Base-by-base conservation (phyloP, 2,329 filamentous ascomycete genomes). In the Ophiostoma quercus region DNA sequence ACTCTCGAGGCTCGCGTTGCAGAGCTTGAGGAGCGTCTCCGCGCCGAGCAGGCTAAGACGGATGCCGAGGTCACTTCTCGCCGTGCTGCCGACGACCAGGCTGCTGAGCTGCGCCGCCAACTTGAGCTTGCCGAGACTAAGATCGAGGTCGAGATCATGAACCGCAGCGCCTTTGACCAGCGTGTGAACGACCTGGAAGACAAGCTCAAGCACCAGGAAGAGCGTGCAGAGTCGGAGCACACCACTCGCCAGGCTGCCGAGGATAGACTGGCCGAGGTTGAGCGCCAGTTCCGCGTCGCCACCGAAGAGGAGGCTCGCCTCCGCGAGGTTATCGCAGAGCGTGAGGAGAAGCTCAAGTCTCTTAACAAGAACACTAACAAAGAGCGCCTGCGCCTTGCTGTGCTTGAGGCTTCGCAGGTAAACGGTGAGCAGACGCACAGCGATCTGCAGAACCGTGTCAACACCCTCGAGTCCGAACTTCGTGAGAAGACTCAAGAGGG, bases 221-320 rank as follows among this genome's bases (percentile, higher is more conserved):
- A 84, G 47, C 84, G 85, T 70, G 85, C 84, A 1, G 89, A 92
- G 72, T 80, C 86, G 68, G 90, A 94, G 74, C 80, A 89, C 71
- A 81, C 84, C 63, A 79, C 80, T 66, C 87, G 90, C 71, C 85
- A 90, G 69, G 83, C 87, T 43, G 88, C 89, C 0, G 90, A 94
- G 77, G 91, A 94, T 75, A 86, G 87, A 71, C 81, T 92, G 16
- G 85, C 88, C 5, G 90, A 94, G 76, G 84, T 88, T n/a, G 89
- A 93, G 78, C 84, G 88, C 69, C 84, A 90, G 29, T 83, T 92
- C 34, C 85, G 87, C 71, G 84, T 88, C 72, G 86, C 90, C 5
- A 86, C 90, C n/a, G 89, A 92, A 76, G 90, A 93, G 76, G 89
- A 91, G 73, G 85, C 85, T 73, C 85, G 89, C 69, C 84, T 94